Evolutionary conservation across 1,139 yeast species (phyloP).

Genomic region (Maudiozyma humilis): DNA sequence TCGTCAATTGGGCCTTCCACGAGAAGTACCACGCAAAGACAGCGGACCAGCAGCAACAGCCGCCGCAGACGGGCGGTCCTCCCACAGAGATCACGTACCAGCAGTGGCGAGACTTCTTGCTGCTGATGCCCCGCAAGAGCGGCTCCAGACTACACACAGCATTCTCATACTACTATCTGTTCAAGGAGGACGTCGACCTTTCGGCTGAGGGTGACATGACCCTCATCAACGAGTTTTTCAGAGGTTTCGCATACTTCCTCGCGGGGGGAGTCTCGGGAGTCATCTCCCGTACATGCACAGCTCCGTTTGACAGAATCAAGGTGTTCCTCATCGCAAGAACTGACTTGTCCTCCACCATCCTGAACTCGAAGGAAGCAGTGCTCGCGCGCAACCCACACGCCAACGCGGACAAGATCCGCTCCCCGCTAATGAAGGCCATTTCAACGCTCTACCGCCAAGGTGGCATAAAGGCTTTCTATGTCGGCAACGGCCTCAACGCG

Average conservation of each 20-base stretch:
- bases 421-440: constrained; percentile 75
- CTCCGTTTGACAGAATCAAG: constrained; percentile 91
- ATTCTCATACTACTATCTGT: constrained; percentile 46
- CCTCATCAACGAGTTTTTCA: constrained; percentile 64
- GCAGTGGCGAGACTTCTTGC: constrained; percentile 74
- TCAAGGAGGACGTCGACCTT: constrained; percentile 73
- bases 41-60: too few relatives aligned
- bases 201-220: constrained; percentile 86
- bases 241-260: constrained; percentile 80
- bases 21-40: constrained; percentile 36
- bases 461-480: constrained; percentile 79
- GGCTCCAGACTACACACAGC: constrained; percentile 75
- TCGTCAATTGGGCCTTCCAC: constrained; percentile 38
- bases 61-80: too few relatives aligned
- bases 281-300: constrained; percentile 93
- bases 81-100: constrained; percentile 61
- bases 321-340: constrained; percentile 91
- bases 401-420: constrained; percentile 39
- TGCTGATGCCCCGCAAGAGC: constrained; percentile 69
- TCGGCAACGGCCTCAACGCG: constrained; percentile 92
- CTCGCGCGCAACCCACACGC: constrained; percentile 37
- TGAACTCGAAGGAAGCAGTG: constrained; percentile 45
- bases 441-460: constrained; percentile 79
- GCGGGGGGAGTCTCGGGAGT: constrained; percentile 97
- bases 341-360: constrained; percentile 61